A percentile compares a stretch with the other conserved stretches of the same genome.
These are phyloP conservation scores for Trichoderma sp. DNA, from an alignment of 2,329 filamentous ascomycete genomes.

Conservation along the genomic window DNA sequence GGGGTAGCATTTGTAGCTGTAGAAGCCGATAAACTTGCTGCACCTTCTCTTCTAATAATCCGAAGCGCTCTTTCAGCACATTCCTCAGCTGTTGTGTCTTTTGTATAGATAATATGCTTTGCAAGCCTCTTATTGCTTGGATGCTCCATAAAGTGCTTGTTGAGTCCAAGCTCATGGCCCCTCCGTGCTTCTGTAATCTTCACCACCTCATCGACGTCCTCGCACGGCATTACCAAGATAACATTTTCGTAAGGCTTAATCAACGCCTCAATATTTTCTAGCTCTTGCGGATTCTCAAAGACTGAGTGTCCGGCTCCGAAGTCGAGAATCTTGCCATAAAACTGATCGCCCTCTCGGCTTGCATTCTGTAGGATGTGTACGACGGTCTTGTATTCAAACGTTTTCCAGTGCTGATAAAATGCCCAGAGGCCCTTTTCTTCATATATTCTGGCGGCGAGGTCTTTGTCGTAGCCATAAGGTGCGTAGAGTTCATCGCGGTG, in stretches of 20 bases:
- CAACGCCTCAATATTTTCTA: neutral
- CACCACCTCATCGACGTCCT: constrained; percentile 10
- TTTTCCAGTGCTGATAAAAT: constrained; percentile 6
- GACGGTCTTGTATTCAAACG: neutral
- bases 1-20: neutral
- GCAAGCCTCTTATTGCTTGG: constrained; percentile 17
- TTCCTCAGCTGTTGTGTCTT: neutral
- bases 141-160: constrained; percentile 20
- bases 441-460: neutral
- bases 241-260: neutral
- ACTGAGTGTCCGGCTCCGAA: constrained; percentile 22
- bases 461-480: constrained; percentile 16
- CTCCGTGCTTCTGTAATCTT: constrained; percentile 13
- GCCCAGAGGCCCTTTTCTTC: neutral
- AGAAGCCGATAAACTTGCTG: accelerated
- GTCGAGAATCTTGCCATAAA: constrained; percentile 17
- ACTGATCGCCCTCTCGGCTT: neutral
- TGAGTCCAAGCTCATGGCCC: neutral
- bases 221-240: constrained; percentile 10
- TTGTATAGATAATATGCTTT: constrained; percentile 11
- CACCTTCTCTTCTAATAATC: neutral
- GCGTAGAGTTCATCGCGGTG: constrained; percentile 22
- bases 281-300: constrained; percentile 5
- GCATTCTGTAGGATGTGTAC: neutral
- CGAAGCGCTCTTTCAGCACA: neutral